Evolutionary conservation across 1,139 yeast species (phyloP), one percentile per base, ranked within the genome.

Genomic region (Taphrina wiesneri): DNA sequence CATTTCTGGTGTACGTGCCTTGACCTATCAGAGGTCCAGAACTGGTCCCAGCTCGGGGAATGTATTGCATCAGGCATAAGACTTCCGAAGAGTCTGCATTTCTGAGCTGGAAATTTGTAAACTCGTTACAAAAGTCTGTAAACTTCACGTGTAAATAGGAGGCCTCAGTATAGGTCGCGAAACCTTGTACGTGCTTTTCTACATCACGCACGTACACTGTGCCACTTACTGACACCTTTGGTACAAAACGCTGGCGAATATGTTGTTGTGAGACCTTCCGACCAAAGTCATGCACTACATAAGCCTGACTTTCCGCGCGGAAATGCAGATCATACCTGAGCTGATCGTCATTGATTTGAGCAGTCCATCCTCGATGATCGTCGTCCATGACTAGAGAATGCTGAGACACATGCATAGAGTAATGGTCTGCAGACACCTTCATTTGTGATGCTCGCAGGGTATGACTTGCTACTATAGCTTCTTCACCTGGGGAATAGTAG

Each of bases 361-460:
- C 65, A 4, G 26, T 26, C 65, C 60, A 62, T 2, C 65, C 60
- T 17, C 41, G 19, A 19, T 46, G 30, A n/a, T 62, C 65, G 19
- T 23, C 53, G 57, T 46, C 34, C 65, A 53, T 62, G 47, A 13
- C n/a, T 15, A 62, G 34, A 28, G 54, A 52, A 36, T 53, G 65
- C 39, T 53, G 30, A 11, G 47, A 54, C 45, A 45, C 25, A 9
- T 36, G 23, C 13, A 62, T 32, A 7, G 60, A 52, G 19, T 26
- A 53, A 30, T 19, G 17, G 43, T 60, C 64, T 2, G 32, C 17
- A 6, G 65, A 62, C 47, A 62, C 30, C 36, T 53, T 41, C 65
- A 53, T 62, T 28, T 47, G 43, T n/a, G 60, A 52, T 6, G 65
- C 60, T 15, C 51, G 60, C 25, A 53, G 28, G 15, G 65, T 62